These are phyloP conservation scores for Apocynum venetum DNA, from an alignment of 257 asterid species.

Conservation along the genomic window DNA sequence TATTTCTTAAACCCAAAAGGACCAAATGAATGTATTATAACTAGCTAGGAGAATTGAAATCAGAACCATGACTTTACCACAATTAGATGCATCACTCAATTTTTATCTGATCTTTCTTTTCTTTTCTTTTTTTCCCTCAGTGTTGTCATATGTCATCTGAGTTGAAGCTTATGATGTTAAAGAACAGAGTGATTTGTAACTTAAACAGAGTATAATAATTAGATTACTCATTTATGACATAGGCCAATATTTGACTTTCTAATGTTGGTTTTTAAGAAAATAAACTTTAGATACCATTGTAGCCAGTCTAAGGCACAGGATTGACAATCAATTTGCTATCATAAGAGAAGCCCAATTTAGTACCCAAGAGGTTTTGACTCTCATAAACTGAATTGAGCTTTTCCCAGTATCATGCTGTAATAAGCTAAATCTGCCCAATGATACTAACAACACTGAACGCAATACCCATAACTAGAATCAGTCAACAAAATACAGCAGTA, in stretches of 20 bases:
- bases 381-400: background rate
- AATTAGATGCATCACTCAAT: background rate
- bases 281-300: background rate
- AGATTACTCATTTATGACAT: background rate
- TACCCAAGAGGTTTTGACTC: too few species aligned
- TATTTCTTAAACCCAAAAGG: background rate
- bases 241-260: background rate
- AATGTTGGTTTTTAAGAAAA: background rate
- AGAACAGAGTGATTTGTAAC: background rate
- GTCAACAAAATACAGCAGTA: background rate
- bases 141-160: background rate
- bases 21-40: background rate
- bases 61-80: background rate
- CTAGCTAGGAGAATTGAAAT: background rate
- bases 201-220: too few species aligned
- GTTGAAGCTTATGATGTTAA: background rate
- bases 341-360: background rate
- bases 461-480: background rate
- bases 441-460: background rate
- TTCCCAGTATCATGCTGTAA: background rate
- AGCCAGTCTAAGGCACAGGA: background rate
- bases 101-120: background rate
- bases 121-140: background rate
- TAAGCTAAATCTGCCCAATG: background rate
- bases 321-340: background rate